Percentiles rank a stretch among this genome's conserved stretches.
phyloP scores from a whole-genome alignment of 805 yeast genomes.

The Starmerella davenportii region DNA sequence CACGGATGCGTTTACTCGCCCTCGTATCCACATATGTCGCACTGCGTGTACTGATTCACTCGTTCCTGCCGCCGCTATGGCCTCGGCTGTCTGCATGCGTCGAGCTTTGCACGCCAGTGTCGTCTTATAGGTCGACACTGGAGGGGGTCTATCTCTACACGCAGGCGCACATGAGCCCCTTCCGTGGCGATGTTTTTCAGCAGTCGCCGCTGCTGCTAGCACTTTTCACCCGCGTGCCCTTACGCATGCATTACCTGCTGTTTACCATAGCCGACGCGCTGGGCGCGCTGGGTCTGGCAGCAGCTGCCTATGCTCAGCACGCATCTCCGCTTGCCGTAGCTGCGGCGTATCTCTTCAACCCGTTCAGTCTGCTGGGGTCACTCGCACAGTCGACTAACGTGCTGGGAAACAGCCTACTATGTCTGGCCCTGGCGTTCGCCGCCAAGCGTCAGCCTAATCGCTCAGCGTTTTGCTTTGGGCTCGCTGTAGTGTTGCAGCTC shows the following conservation, averaged over 20 bases:
- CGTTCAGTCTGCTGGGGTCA: constrained; percentile 51
- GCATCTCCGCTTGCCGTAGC: constrained; percentile 33
- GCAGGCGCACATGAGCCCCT: constrained; percentile 43
- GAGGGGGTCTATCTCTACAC: constrained; percentile 51
- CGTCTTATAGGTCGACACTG: constrained; percentile 41
- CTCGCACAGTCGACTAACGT: constrained; percentile 49
- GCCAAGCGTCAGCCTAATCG: constrained; percentile 26
- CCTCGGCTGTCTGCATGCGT: constrained; percentile 32
- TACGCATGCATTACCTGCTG: constrained; percentile 22
- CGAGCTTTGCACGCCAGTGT: constrained; percentile 54
- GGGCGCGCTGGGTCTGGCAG: constrained; percentile 37
- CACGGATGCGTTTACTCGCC: not conserved
- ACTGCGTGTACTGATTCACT: constrained; percentile 15
- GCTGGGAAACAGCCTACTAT: constrained; percentile 41
- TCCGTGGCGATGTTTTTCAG: constrained; percentile 72
- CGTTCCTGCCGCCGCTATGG: constrained; percentile 17
- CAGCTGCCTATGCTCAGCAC: constrained; percentile 25
- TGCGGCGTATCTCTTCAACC: constrained; percentile 59
- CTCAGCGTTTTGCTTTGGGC: constrained; percentile 37
- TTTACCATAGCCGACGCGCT: constrained; percentile 44
- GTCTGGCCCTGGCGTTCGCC: constrained; percentile 32
- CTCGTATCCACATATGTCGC: constrained; percentile 9
- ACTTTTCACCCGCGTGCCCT: constrained; percentile 28
- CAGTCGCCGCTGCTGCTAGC: constrained; percentile 62
- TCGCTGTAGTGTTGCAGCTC: constrained; percentile 45